Percentiles rank a stretch among this genome's conserved stretches.
Evolutionary conservation across 176 grass and related monocot species (phyloP).

Genomic region (Paspalum vaginatum): DNA sequence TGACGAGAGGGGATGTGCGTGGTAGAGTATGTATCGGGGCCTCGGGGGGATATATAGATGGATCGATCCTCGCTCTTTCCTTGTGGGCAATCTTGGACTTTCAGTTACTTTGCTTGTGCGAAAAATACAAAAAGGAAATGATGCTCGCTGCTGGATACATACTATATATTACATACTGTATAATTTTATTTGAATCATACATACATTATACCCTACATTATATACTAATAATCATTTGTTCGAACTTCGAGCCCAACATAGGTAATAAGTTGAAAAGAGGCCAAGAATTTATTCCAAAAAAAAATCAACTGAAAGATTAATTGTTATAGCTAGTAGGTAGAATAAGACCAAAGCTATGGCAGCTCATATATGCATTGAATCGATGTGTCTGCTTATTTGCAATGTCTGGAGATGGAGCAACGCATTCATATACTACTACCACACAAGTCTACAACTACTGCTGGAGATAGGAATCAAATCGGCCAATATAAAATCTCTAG

Average conservation of each 20-base stretch:
- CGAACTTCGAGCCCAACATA: neutral
- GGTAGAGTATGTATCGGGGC: no score
- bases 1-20: no score
- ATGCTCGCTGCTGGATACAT: neutral
- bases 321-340: neutral
- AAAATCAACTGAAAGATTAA: neutral
- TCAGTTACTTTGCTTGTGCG: neutral
- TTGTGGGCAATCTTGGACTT: neutral
- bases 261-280: neutral
- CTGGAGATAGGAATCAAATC: neutral
- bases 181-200: neutral
- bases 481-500: neutral
- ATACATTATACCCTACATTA: no score
- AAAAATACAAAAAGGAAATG: neutral
- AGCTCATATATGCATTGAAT: neutral
- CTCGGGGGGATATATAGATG: neutral
- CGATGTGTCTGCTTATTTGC: neutral
- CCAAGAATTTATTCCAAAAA: neutral
- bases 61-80: neutral
- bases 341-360: neutral
- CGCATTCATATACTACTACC: constrained; percentile 9
- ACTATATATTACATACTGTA: no score
- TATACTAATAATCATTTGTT: neutral
- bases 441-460: neutral
- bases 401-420: neutral